phyloP scores from a whole-genome alignment of 495 filamentous ascomycete species.

The Astrothelium subdiscretum region DNA sequence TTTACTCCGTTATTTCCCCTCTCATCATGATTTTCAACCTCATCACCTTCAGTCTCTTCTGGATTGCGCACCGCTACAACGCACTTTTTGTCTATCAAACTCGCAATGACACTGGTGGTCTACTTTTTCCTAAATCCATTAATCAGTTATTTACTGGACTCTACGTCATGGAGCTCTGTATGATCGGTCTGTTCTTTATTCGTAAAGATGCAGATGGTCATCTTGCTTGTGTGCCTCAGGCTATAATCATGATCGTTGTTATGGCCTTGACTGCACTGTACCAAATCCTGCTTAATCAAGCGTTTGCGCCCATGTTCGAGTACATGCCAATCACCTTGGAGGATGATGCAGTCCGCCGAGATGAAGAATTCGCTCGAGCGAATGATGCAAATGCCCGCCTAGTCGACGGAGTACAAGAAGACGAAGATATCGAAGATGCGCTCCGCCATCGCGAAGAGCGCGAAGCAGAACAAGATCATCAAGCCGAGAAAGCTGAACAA shows the following conservation, averaged over 20 bases:
- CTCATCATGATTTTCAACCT: conserved; percentile 90
- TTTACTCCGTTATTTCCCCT: conserved; percentile 84
- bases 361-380: conserved; percentile 73
- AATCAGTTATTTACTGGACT: conserved; percentile 93
- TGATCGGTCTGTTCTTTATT: conserved; percentile 87
- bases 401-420: conserved; percentile 15
- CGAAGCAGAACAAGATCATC: conserved; percentile 28
- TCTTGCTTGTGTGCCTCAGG: conserved; percentile 65
- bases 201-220: conserved; percentile 48
- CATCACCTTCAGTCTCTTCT: conserved; percentile 86
- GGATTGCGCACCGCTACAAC: conserved; percentile 93
- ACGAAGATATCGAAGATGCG: conserved; percentile 33
- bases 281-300: conserved; percentile 70
- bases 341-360: conserved; percentile 80
- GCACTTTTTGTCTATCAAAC: conserved; percentile 94
- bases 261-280: conserved; percentile 62
- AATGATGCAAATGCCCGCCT: conserved; percentile 39
- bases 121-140: conserved; percentile 85
- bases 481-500: conserved; percentile 30
- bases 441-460: conserved; percentile 25
- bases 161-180: conserved; percentile 86
- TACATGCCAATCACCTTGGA: conserved; percentile 93
- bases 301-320: conserved; percentile 74
- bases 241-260: conserved; percentile 76
- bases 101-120: conserved; percentile 79